Evolutionary conservation across 345 rosid species (phyloP), one percentile per base, ranked within the genome.

Genomic region (Pistacia vera): DNA sequence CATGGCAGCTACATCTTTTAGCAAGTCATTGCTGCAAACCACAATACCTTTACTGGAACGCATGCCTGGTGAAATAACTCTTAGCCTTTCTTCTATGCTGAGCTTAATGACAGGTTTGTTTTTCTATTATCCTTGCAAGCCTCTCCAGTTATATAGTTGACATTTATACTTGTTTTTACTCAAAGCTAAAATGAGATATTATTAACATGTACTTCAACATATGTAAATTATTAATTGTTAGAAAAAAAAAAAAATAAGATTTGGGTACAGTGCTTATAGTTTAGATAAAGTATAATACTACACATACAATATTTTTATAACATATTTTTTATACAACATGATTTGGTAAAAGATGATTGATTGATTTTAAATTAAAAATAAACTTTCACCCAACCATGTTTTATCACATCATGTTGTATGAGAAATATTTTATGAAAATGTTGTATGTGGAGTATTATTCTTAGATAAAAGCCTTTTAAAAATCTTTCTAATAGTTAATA

Each of bases 1-100:
- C 49, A 73, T 81, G 77, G 77, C 92, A 95, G 96, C 92, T 59
- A 90, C 98, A 30, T 93, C 96, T 73, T 95, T 87, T 77, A 80
- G 73, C 58, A 80, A 74, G 68, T 91, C 96, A 9, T 86, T 68
- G 25, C 78, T 90, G 79, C 90, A 79, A 80, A 65, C 88, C 75
- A 85, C 87, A 69, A 38, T 77, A 75, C 84, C 93, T 75, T 46
- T 93, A 63, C 76, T 85, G 68, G 89, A 85, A 71, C 11, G 85
- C 83, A 78, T 87, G 67, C 94, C 91, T 0, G 76, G 57, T 46
- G 67, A 73, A 61, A 20, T 62, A 49, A 62, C 17, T 20, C 78
- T 59, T 38, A 60, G 75, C 68, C 59, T 83, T 65, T 77, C 88
- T 36, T 75, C 61, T 70, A 60, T 83, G 63, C 65, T 88, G 78